Conservation (phyloP, 129 eudicot genomes). For the Lactuca sativa region DNA sequence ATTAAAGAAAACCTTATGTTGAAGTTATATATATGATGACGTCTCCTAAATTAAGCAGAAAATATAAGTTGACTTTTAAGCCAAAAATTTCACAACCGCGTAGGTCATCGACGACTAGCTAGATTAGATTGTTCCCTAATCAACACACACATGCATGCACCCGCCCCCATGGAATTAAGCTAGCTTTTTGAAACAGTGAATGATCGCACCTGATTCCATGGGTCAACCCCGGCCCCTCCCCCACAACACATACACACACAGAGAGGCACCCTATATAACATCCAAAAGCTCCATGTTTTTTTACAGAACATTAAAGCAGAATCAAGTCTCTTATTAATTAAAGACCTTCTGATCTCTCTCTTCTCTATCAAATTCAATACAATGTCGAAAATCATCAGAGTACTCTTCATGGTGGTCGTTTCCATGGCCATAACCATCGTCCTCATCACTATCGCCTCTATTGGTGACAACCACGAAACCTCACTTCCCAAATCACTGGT, state of each 20-base stretch:
- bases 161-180: background rate
- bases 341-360: background rate
- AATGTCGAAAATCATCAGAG: conserved; percentile 28
- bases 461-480: background rate
- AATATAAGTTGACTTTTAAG: background rate
- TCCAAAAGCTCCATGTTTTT: conserved; percentile 1
- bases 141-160: conserved; percentile 18
- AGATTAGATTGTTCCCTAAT: conserved; percentile 15
- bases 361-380: conserved; percentile 6
- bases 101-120: conserved; percentile 5
- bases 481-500: background rate
- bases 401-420: conserved; percentile 35
- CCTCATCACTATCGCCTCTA: conserved; percentile 25
- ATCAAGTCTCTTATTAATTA: background rate
- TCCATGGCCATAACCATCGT: conserved; percentile 43
- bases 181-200: conserved; percentile 26
- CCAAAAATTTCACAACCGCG: background rate
- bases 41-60: background rate
- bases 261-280: conserved; percentile 1
- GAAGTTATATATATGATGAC: background rate
- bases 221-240: conserved; percentile 27
- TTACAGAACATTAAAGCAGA: background rate
- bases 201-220: conserved; percentile 13
- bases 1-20: background rate
- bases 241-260: background rate